Percentiles rank a stretch among this genome's conserved stretches.
Evolutionary conservation across 257 asterid species (phyloP).

Genomic region (Cordia subcordata): DNA sequence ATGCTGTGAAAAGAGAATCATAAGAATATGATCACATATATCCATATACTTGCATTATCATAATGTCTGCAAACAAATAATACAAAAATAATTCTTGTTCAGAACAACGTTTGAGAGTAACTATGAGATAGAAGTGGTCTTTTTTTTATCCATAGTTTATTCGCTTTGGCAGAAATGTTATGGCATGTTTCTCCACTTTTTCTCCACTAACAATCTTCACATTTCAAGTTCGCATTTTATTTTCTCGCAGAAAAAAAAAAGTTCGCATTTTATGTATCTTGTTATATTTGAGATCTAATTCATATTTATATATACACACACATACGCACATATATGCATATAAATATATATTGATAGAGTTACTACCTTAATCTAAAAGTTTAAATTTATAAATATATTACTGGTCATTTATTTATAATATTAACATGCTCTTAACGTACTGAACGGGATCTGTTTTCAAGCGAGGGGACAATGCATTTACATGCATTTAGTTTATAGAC

Average conservation of each 20-base stretch:
- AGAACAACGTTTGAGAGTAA: not conserved
- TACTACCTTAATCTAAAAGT: too few species aligned
- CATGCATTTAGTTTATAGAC: not conserved
- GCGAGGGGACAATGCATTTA: not conserved
- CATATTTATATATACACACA: not conserved
- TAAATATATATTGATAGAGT: too few species aligned
- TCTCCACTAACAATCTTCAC: constrained; percentile 14
- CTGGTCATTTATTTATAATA: too few species aligned
- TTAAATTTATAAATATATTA: too few species aligned
- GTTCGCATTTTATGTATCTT: not conserved
- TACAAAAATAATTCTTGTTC: not conserved
- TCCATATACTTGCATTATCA: not conserved
- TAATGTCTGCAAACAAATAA: not conserved
- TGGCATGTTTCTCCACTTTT: constrained; percentile 20
- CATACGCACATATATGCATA: too few species aligned
- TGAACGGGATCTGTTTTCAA: too few species aligned
- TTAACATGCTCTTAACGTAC: too few species aligned
- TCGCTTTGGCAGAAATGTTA: constrained; percentile 14
- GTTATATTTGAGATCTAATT: too few species aligned
- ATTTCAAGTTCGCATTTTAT: too few species aligned
- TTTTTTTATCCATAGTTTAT: too few species aligned
- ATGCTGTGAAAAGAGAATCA: not conserved
- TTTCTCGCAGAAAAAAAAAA: too few species aligned
- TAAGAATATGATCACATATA: not conserved
- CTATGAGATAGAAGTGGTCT: too few species aligned